Conservation (phyloP, 805 yeast genomes). For the Kodamaea hsintzibuensis region DNA sequence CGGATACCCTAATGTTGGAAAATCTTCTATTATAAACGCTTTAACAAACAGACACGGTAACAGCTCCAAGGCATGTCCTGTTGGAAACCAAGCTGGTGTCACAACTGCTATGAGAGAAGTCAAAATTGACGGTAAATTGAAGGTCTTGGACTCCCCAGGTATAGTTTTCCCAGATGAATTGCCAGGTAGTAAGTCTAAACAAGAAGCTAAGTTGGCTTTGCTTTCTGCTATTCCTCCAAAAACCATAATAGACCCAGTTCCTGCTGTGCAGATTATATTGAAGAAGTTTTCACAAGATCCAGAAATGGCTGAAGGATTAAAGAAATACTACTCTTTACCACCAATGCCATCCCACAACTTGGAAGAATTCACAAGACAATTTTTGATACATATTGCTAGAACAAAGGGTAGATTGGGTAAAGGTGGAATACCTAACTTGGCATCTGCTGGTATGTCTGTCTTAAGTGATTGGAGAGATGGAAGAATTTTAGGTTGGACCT, state of each 20-base stretch:
- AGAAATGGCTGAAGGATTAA: conserved; percentile 77
- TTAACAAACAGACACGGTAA: conserved; percentile 79
- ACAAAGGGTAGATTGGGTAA: conserved; percentile 87
- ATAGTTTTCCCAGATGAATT: conserved; percentile 85
- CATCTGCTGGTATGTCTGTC: conserved; percentile 78
- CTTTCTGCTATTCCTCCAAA: conserved; percentile 89
- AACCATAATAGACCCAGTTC: conserved; percentile 77
- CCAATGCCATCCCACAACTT: conserved; percentile 71
- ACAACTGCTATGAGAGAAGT: conserved; percentile 91
- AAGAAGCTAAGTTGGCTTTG: conserved; percentile 84
- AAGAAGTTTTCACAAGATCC: conserved; percentile 72
- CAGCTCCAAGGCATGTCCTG: conserved; percentile 80
- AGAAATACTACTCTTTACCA: conserved; percentile 74
- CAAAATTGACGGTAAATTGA: conserved; percentile 86
- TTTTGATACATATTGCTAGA: conserved; percentile 90
- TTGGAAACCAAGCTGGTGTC: conserved; percentile 97
- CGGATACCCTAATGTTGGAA: conserved; percentile 97
- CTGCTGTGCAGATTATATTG: conserved; percentile 75
- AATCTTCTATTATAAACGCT: conserved; percentile 91
- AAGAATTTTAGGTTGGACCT: conserved; percentile 85
- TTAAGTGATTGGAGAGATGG: conserved; percentile 98
- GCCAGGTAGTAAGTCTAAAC: conserved; percentile 42
- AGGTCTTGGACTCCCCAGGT: conserved; percentile 94
- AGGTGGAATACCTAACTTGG: conserved; percentile 91
- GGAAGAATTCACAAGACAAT: conserved; percentile 78